Conservation (phyloP, 2,329 filamentous ascomycete species). For the Onygena corvina region DNA sequence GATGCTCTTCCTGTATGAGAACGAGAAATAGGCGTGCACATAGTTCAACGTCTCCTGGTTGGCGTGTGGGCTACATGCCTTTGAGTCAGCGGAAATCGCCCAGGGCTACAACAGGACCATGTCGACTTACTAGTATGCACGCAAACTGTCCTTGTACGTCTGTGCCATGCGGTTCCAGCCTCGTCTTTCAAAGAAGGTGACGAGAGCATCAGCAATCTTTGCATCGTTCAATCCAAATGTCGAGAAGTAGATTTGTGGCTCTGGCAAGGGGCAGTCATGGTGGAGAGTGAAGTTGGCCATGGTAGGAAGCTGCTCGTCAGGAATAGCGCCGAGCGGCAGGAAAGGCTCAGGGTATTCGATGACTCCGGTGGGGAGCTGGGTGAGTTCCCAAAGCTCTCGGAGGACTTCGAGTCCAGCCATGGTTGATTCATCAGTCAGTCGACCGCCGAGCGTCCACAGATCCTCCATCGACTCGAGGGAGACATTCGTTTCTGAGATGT, state of each 20-base stretch:
- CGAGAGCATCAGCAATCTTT: neutral
- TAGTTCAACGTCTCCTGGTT: conserved; percentile 4
- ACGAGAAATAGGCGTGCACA: conserved; percentile 1
- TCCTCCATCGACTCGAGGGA: conserved; percentile 10
- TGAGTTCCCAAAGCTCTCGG: conserved; percentile 12
- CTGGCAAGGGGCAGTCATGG: neutral
- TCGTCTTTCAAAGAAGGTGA: conserved; percentile 3
- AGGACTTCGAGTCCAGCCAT: conserved; percentile 14
- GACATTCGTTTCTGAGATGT: conserved; percentile 15
- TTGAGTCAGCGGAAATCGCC: neutral
- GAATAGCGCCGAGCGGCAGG: conserved; percentile 1
- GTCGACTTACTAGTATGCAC: neutral
- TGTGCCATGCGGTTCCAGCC: conserved; percentile 2
- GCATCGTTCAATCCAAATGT: conserved; percentile 2
- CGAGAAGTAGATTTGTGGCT: conserved; percentile 2
- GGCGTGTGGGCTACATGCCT: neutral
- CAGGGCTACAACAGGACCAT: neutral
- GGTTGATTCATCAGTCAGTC: conserved; percentile 10
- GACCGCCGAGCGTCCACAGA: conserved; percentile 18
- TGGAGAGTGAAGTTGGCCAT: conserved; percentile 7
- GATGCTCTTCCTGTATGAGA: neutral
- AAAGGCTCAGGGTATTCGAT: neutral
- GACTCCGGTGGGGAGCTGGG: neutral
- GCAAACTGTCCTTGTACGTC: conserved; percentile 15
- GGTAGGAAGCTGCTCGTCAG: conserved; percentile 4